A percentile compares a stretch with the other conserved stretches of the same genome.
These are phyloP conservation scores for Chlamydomonas urium DNA, from an alignment of 139 green algal species.

Conservation along the genomic window DNA sequence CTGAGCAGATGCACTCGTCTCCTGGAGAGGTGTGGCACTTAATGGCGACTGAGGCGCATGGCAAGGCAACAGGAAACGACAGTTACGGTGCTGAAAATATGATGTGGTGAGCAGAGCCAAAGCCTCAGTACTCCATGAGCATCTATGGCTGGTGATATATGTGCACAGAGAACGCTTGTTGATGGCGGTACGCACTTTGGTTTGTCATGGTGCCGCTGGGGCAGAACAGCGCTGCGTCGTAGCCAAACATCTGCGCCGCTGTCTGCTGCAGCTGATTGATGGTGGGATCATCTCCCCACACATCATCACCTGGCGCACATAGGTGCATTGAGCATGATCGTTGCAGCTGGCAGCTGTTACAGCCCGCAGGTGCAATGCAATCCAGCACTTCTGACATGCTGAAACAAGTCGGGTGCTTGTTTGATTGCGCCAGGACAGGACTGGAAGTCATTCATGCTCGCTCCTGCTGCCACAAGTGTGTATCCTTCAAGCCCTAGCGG, in stretches of 20 bases:
- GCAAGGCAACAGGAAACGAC: not conserved
- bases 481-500: too few species aligned
- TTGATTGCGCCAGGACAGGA: too few species aligned
- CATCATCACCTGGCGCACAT: slow-evolving; percentile 82
- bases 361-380: too few species aligned
- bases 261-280: slow-evolving; percentile 47
- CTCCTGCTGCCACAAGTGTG: too few species aligned
- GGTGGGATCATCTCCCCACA: slow-evolving; percentile 71
- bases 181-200: slow-evolving; percentile 30
- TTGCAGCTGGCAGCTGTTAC: too few species aligned
- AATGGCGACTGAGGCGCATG: slow-evolving; percentile 12
- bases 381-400: too few species aligned
- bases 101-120: too few species aligned
- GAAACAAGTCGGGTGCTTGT: too few species aligned
- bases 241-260: slow-evolving; percentile 58
- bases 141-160: not conserved
- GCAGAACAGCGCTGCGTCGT: slow-evolving; percentile 70
- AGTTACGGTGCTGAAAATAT: too few species aligned
- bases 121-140: not conserved
- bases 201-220: slow-evolving; percentile 78
- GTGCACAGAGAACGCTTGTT: not conserved
- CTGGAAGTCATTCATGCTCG: too few species aligned
- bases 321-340: slow-evolving; percentile 1
- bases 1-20: slow-evolving; percentile 47
- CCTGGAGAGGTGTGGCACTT: slow-evolving; percentile 33